Evolutionary conservation across 805 yeast species (phyloP), one percentile per base, ranked within the genome.

Genomic region (Schwanniomyces pseudopolymorphus): DNA sequence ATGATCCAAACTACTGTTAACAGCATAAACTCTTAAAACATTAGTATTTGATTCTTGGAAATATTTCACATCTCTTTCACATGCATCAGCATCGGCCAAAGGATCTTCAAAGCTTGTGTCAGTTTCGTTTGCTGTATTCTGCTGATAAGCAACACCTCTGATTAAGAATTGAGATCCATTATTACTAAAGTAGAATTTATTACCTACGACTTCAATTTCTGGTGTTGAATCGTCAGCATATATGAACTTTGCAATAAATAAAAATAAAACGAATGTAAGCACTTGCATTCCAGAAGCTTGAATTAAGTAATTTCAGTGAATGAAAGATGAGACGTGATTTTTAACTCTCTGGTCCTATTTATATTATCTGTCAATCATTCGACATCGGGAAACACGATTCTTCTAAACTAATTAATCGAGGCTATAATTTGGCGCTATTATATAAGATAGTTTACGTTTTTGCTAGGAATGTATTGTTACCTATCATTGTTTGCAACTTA

Each of bases 141-240:
- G 69, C 54, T 72, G 77, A 61, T 72, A 72, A 8, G 77, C 77
- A 49, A 72, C 59, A 53, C 77, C 77, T 44, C 72, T 62, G 53
- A 72, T 69, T 51, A 69, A 65, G 46, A 71, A 72, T 49, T 71
- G 77, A 11, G 76, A 61, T 5, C 77, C 77, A 54, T 72, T 72
- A 51, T 71, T 67, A 39, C 64, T 48, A 59, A 56, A 72, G 58
- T 54, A 72, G 50, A 72, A 72, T 54, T 72, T 72, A 58, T 72
- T 72, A 17, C 76, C 76, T 33, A 70, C 64, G 14, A 72, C 70
- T 46, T 71, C 75, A 27, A 72, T 57, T 27, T 60, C 59, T 4
- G 76, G 77, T 14, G 57, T 52, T 4, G 35, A 7, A 19, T 38
- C 31, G 11, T 33, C 45, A 11, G 48, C 47, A 13, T 39, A 25